Percentiles rank a stretch among this genome's conserved stretches.
Conservation (phyloP, 2,329 filamentous ascomycete species). For the Fusarium sp. region DNA sequence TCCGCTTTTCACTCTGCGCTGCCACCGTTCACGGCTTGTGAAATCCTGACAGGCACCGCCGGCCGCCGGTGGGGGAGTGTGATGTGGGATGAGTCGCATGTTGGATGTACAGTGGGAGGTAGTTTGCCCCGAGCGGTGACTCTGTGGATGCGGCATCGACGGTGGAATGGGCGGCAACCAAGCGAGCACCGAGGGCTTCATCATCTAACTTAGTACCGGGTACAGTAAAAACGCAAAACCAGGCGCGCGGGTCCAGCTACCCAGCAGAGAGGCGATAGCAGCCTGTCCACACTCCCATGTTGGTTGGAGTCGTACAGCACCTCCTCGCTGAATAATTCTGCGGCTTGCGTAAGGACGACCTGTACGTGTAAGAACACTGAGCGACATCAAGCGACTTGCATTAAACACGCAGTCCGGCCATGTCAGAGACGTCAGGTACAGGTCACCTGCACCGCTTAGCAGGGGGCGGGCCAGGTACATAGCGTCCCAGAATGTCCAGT, state of each 20-base stretch:
- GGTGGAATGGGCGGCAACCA: slow-evolving; percentile 27
- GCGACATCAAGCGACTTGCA: slow-evolving; percentile 10
- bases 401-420: slow-evolving; percentile 23
- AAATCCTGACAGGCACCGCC: no score
- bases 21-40: slow-evolving; percentile 35
- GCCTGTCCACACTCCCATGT: slow-evolving; percentile 23
- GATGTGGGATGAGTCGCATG: no score
- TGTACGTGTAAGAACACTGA: slow-evolving; percentile 4
- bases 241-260: slow-evolving; percentile 31
- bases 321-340: slow-evolving; percentile 39
- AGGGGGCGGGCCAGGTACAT: slow-evolving; percentile 55
- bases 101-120: no score
- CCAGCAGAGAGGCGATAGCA: no score
- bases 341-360: slow-evolving; percentile 8
- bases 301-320: slow-evolving; percentile 29
- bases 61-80: no score
- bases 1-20: slow-evolving; percentile 42
- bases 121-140: slow-evolving; percentile 38
- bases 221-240: slow-evolving; percentile 29
- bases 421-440: slow-evolving; percentile 55
- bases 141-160: slow-evolving; percentile 20
- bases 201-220: slow-evolving; percentile 9
- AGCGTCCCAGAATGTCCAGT: slow-evolving; percentile 51
- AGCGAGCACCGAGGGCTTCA: slow-evolving; percentile 1
- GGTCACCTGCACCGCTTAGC: slow-evolving; percentile 56